These are phyloP conservation scores for Bipolaris cookei DNA, from an alignment of 2,329 filamentous ascomycete genomes.

Conservation along the genomic window DNA sequence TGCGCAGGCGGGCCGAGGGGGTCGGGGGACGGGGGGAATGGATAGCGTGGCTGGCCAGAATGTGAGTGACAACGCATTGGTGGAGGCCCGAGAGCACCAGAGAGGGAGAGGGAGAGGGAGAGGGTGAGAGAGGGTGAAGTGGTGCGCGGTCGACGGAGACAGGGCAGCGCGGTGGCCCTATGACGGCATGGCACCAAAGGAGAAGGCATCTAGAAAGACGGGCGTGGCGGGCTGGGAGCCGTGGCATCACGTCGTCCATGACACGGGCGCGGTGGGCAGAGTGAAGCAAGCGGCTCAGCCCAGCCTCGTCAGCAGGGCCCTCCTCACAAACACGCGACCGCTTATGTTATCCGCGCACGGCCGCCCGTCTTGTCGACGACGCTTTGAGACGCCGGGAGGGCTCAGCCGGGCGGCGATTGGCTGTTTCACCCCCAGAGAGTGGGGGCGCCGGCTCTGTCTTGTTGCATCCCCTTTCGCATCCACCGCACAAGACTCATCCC, in stretches of 20 bases:
- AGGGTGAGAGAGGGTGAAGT: constrained; percentile 9
- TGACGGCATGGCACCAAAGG: constrained; percentile 16
- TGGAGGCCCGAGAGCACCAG: neutral
- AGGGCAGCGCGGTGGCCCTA: constrained; percentile 24
- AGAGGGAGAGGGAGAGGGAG: too few relatives aligned
- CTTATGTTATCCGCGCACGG: constrained; percentile 34
- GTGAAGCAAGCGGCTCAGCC: constrained; percentile 29
- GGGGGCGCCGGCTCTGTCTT: constrained; percentile 29
- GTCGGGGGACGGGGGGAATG: neutral
- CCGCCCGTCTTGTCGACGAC: constrained; percentile 27
- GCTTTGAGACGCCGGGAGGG: constrained; percentile 40
- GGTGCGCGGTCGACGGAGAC: constrained; percentile 25
- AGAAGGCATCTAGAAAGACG: constrained; percentile 34
- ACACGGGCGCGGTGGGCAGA: constrained; percentile 11
- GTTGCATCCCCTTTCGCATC: constrained; percentile 37
- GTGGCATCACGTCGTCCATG: constrained; percentile 4
- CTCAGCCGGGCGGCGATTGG: constrained; percentile 42
- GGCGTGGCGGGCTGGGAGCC: constrained; percentile 3
- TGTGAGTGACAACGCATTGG: constrained; percentile 24
- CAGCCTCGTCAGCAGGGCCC: constrained; percentile 17
- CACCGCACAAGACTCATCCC: constrained; percentile 35
- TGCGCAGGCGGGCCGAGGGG: constrained; percentile 14
- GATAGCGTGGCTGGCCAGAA: constrained; percentile 26
- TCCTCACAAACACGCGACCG: constrained; percentile 24
- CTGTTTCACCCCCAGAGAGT: constrained; percentile 26